Percentiles rank a stretch among this genome's conserved stretches.
These are phyloP conservation scores for Moniliophthora roreri DNA, from an alignment of 1,284 basidiomycete species.

Conservation along the genomic window DNA sequence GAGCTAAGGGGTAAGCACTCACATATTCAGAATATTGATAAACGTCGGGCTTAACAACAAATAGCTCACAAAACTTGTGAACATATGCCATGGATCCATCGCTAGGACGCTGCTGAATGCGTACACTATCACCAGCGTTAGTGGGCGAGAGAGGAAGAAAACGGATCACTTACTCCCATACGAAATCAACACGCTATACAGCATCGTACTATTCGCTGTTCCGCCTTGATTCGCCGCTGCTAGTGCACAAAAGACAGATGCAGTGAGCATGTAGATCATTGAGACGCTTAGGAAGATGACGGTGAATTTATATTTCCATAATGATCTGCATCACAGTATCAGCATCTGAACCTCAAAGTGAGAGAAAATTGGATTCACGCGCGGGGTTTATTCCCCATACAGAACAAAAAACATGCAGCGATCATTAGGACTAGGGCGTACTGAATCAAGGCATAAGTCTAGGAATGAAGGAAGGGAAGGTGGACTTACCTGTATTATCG, in stretches of 20 bases:
- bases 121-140: constrained; percentile 63
- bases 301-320: constrained; percentile 84
- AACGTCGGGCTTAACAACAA: constrained; percentile 87
- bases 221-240: constrained; percentile 67
- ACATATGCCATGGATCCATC: constrained; percentile 91
- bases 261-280: constrained; percentile 81
- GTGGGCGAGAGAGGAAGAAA: too few relatives aligned
- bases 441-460: constrained; percentile 43
- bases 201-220: constrained; percentile 70
- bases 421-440: constrained; percentile 86
- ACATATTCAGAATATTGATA: constrained; percentile 87
- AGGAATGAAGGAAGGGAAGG: constrained; percentile 9
- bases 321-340: constrained; percentile 47
- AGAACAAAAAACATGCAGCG: constrained; percentile 89
- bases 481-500: constrained; percentile 63
- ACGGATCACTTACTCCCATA: constrained; percentile 67
- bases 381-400: constrained; percentile 95
- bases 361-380: constrained; percentile 49
- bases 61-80: constrained; percentile 91
- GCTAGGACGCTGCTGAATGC: constrained; percentile 80
- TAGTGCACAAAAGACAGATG: constrained; percentile 74
- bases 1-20: constrained; percentile 29
- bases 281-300: constrained; percentile 77
- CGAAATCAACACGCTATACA: constrained; percentile 84
- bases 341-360: neutral